Conservation (phyloP, 345 rosid genomes). For the Acer campestre region DNA sequence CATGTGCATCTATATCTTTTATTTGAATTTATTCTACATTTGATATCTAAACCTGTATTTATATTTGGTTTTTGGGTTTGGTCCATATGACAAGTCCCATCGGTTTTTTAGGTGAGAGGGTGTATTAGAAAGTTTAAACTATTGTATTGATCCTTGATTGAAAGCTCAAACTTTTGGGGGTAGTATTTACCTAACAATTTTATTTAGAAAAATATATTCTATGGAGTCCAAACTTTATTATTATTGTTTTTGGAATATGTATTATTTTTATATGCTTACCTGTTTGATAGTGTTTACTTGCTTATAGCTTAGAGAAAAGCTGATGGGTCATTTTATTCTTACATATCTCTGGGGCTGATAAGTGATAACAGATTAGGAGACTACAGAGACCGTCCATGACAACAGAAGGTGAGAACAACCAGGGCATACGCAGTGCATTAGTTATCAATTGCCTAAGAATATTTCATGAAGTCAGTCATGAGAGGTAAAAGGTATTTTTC, state of each 20-base stretch:
- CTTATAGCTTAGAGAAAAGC: not conserved
- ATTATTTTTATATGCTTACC: not conserved
- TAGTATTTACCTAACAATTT: not conserved
- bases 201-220: not conserved
- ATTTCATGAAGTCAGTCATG: constrained; percentile 7
- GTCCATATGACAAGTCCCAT: not conserved
- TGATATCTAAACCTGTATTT: not conserved
- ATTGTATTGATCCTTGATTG: not conserved
- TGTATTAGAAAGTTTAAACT: not conserved
- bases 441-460: not conserved
- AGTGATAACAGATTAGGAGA: constrained; percentile 58
- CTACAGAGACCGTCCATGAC: constrained; percentile 55
- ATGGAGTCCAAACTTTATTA: not conserved
- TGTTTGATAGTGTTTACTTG: not conserved
- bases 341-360: constrained; percentile 22
- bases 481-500: not conserved
- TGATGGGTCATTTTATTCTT: constrained; percentile 3
- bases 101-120: not conserved
- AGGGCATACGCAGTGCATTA: not conserved
- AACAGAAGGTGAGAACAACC: constrained; percentile 12
- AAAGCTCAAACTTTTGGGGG: not conserved
- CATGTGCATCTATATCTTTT: not conserved
- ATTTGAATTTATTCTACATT: not conserved
- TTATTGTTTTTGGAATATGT: not conserved
- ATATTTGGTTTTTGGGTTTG: not conserved